Base-by-base conservation (phyloP, 176 grass and related monocot species). In the Oryza meridionalis region DNA sequence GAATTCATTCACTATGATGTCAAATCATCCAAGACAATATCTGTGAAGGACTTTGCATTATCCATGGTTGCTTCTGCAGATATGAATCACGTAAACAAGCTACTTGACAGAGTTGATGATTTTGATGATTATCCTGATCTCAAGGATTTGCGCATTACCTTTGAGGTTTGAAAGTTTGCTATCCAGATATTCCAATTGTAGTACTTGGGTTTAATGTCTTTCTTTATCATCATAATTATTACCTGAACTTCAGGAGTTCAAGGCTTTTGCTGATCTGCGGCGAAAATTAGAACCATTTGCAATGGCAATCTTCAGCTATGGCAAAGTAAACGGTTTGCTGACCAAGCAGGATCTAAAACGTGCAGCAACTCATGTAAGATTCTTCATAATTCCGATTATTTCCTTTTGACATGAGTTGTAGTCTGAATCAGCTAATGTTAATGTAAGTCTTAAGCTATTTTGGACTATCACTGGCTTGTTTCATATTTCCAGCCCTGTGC, bases 31-130 rank as follows among this genome's bases (percentile, higher is more conserved):
- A 92, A 89, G 17, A 83, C 89, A 72, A 95, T 98, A 86, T 88
- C 96, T 90, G 89, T 74, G 2, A 99, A 96, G 78, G 96, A 99
- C 65, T 99, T 99, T 73, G 89, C 96, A 33, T 82, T 99, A 37
- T 99, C 96, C 65, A 99, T 99, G 96, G 89, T 96, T 88, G 96
- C 96, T 83, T 96, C 91, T 55, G 96, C 96, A 55, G 96, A 99
- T 53, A 86, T 96, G 82, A 88, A 92, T 73, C 88, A 99, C 63
- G 92, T 99, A 81, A 90, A 92, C 78, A 96, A 90, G 81, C 85
- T 96, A 76, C 86, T 99, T 68, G 90, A 99, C 65, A 82, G 78
- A 92, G 96, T 92, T 25, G 91, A 99, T 69, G 80, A 92, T 91
- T 78, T 95, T 33, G 87, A 88, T 58, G 81, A 87, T 71, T 67